These are phyloP conservation scores for Vanderwaltozyma tropicalis DNA, from an alignment of 805 yeast species.

Conservation along the genomic window DNA sequence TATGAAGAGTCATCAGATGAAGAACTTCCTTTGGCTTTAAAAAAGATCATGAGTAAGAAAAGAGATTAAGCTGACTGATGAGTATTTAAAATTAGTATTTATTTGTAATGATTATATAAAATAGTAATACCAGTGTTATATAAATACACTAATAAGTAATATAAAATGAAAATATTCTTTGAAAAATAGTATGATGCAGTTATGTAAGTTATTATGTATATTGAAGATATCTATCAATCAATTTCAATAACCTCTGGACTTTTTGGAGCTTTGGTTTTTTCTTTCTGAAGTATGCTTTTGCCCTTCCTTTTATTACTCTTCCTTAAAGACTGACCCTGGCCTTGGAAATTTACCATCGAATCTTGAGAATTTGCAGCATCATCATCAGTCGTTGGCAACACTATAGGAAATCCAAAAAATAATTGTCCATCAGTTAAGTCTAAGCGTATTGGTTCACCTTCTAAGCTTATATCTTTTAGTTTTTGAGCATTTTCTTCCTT, in stretches of 20 bases:
- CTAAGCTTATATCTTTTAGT: constrained; percentile 33
- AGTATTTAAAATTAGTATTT: not conserved
- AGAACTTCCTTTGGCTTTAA: constrained; percentile 32
- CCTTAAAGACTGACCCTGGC: constrained; percentile 70
- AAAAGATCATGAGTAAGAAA: constrained; percentile 28
- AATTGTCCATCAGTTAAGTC: constrained; percentile 73
- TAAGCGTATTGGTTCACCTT: constrained; percentile 63
- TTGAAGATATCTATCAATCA: constrained; percentile 34
- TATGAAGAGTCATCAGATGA: constrained; percentile 18
- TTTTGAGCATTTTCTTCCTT: constrained; percentile 1
- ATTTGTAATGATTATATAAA: too few species aligned
- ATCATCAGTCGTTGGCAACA: constrained; percentile 33
- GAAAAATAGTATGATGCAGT: too few species aligned
- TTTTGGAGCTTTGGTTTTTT: constrained; percentile 41
- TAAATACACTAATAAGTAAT: not conserved
- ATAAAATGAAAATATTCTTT: too few species aligned
- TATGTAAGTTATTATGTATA: too few species aligned
- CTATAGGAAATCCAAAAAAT: constrained; percentile 85
- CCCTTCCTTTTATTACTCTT: constrained; percentile 62
- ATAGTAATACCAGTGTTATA: too few species aligned
- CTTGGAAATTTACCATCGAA: constrained; percentile 32
- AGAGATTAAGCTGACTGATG: not conserved
- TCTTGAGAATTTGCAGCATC: constrained; percentile 25
- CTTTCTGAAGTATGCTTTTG: constrained; percentile 23
- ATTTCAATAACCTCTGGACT: constrained; percentile 77